Conservation (phyloP, 2,329 filamentous ascomycete genomes). For the Sporothrix curviconia region DNA sequence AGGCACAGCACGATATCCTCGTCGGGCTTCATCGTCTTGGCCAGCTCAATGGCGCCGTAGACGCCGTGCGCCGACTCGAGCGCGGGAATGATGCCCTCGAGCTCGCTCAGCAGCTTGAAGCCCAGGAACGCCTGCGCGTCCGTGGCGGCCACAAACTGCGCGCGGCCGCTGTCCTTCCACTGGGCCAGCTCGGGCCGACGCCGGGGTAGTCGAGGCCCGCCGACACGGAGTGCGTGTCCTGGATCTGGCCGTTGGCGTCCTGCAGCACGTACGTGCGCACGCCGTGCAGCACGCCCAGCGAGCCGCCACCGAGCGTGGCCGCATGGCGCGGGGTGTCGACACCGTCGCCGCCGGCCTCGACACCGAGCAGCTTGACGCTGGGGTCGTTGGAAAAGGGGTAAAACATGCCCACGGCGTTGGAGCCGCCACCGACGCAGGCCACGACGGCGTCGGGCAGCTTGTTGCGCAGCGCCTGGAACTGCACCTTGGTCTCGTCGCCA, state of each 20-base stretch:
- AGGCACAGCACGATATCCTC: slow-evolving; percentile 91
- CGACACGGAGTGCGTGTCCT: slow-evolving; percentile 91
- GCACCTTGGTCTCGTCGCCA: slow-evolving; percentile 85
- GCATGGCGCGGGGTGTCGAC: slow-evolving; percentile 79
- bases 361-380: slow-evolving; percentile 80
- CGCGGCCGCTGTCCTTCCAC: slow-evolving; percentile 88
- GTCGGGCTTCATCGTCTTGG: slow-evolving; percentile 84
- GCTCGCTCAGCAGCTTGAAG: slow-evolving; percentile 76
- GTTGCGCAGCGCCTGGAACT: slow-evolving; percentile 77
- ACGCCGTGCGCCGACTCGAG: slow-evolving; percentile 91
- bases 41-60: slow-evolving; percentile 79
- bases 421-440: slow-evolving; percentile 91
- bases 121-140: slow-evolving; percentile 85
- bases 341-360: slow-evolving; percentile 92
- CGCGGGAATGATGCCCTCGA: slow-evolving; percentile 95
- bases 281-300: slow-evolving; percentile 89
- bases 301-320: slow-evolving; percentile 78
- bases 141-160: slow-evolving; percentile 83
- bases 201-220: slow-evolving; percentile 96
- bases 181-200: slow-evolving; percentile 81
- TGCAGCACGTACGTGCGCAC: slow-evolving; percentile 95
- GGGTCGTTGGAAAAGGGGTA: slow-evolving; percentile 86
- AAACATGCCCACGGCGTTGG: slow-evolving; percentile 97
- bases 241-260: slow-evolving; percentile 85
- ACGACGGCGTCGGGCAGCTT: slow-evolving; percentile 94